A percentile compares a stretch with the other conserved stretches of the same genome.
These are phyloP conservation scores for Baeospora myosura DNA, from an alignment of 1,284 basidiomycete species.

Conservation along the genomic window DNA sequence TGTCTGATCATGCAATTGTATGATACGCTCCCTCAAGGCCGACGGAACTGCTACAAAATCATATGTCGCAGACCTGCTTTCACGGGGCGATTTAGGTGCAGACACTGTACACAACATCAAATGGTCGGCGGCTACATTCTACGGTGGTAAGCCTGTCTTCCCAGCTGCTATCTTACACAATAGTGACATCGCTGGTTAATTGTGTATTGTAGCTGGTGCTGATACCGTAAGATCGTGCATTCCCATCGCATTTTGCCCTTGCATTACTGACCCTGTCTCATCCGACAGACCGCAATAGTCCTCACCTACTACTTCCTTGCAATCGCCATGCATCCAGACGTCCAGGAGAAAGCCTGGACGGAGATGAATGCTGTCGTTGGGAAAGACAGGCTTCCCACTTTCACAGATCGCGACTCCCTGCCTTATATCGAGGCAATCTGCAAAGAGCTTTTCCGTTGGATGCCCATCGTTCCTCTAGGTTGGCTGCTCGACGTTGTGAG, in stretches of 20 bases:
- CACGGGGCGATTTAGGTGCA: constrained; percentile 1
- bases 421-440: constrained; percentile 18
- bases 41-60: constrained; percentile 9
- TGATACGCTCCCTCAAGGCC: not conserved
- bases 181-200: not conserved
- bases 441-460: constrained; percentile 16
- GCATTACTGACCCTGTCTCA: no score
- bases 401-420: constrained; percentile 12
- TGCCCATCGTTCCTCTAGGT: constrained; percentile 14
- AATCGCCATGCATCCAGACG: constrained; percentile 21
- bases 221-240: constrained; percentile 6
- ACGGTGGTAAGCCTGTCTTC: constrained; percentile 1
- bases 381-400: constrained; percentile 14
- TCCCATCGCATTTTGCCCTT: no score
- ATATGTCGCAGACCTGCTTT: constrained; percentile 9
- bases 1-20: not conserved
- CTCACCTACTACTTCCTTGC: constrained; percentile 22
- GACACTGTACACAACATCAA: constrained; percentile 7
- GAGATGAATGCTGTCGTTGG: constrained; percentile 22
- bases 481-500: not conserved
- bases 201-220: constrained; percentile 6
- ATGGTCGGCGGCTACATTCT: constrained; percentile 12
- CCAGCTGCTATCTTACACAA: not conserved
- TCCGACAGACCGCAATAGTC: no score
- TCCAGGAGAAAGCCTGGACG: constrained; percentile 20